These are phyloP conservation scores for Withania somnifera DNA, from an alignment of 305 asterid species.

Conservation along the genomic window DNA sequence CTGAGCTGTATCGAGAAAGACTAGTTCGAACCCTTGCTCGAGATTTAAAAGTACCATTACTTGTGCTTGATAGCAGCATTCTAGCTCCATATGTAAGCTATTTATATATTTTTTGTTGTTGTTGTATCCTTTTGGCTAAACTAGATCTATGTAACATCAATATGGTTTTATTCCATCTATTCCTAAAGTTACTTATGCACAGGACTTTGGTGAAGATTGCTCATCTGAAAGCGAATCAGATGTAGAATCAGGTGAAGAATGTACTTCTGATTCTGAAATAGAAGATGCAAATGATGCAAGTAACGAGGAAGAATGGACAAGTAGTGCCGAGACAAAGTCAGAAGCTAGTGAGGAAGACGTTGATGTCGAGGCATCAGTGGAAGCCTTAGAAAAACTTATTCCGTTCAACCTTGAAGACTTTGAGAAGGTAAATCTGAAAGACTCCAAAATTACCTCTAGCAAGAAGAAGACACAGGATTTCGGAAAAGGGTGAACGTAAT, in stretches of 20 bases:
- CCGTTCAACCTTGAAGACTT: slow-evolving; percentile 64
- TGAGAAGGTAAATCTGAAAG: slow-evolving; percentile 51
- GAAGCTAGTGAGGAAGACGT: slow-evolving; percentile 74
- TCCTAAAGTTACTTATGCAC: slow-evolving; percentile 18
- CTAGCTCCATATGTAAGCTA: slow-evolving; percentile 84
- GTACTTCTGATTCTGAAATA: slow-evolving; percentile 64
- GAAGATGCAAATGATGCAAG: slow-evolving; percentile 67
- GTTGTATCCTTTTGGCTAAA: background rate
- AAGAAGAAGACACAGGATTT: background rate
- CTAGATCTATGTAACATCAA: background rate
- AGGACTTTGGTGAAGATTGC: slow-evolving; percentile 71
- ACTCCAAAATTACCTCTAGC: background rate
- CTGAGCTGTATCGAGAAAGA: slow-evolving; percentile 92
- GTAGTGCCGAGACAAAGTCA: slow-evolving; percentile 56
- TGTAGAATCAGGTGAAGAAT: slow-evolving; percentile 44
- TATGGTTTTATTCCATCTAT: background rate
- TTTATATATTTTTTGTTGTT: background rate
- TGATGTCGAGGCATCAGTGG: slow-evolving; percentile 55
- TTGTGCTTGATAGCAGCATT: slow-evolving; percentile 83
- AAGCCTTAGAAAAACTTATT: slow-evolving; percentile 62
- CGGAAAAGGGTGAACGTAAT: background rate
- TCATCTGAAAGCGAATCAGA: slow-evolving; percentile 66
- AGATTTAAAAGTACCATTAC: slow-evolving; percentile 72
- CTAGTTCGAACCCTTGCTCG: slow-evolving; percentile 88
- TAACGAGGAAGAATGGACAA: slow-evolving; percentile 77